Percentiles rank a stretch among this genome's conserved stretches.
Conservation (phyloP, 2,329 filamentous ascomycete species). For the Alternaria tenuissima region DNA sequence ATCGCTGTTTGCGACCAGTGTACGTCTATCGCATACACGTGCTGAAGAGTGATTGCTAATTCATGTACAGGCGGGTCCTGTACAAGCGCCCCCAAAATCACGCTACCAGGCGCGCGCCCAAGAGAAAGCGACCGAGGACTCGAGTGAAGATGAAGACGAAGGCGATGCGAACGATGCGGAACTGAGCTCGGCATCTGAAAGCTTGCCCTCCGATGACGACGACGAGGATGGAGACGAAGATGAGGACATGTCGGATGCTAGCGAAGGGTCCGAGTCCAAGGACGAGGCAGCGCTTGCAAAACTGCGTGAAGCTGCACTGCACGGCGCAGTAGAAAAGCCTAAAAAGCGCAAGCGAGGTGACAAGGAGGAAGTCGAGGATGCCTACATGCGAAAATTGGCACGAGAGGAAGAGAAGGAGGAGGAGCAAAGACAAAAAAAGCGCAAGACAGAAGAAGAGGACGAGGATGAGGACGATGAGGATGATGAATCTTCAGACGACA, state of each 20-base stretch:
- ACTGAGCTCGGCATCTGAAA: slow-evolving; percentile 27
- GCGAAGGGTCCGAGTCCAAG: slow-evolving; percentile 30
- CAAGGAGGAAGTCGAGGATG: slow-evolving; percentile 73
- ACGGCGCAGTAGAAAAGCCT: slow-evolving; percentile 40
- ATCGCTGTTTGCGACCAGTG: slow-evolving; percentile 58
- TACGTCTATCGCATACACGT: slow-evolving; percentile 28
- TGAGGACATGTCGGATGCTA: slow-evolving; percentile 40
- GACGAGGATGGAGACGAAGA: slow-evolving; percentile 38
- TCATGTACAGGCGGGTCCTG: slow-evolving; percentile 43
- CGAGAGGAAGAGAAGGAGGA: slow-evolving; percentile 56
- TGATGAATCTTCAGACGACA: slow-evolving; percentile 27
- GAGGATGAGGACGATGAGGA: slow-evolving; percentile 24
- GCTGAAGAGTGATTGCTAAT: slow-evolving; percentile 19
- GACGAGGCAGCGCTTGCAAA: slow-evolving; percentile 37
- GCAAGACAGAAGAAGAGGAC: slow-evolving; percentile 41
- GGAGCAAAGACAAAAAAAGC: slow-evolving; percentile 49
- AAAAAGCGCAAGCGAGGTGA: slow-evolving; percentile 61
- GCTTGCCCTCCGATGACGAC: slow-evolving; percentile 25
- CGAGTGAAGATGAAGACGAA: slow-evolving; percentile 61
- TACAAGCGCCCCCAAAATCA: slow-evolving; percentile 51
- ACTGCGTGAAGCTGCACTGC: slow-evolving; percentile 35
- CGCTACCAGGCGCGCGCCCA: slow-evolving; percentile 47
- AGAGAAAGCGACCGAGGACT: slow-evolving; percentile 27
- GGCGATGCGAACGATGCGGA: slow-evolving; percentile 53
- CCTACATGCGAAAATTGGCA: slow-evolving; percentile 72